Conservation (phyloP, 2,329 filamentous ascomycete species). For the Aspergillus intermedius region DNA sequence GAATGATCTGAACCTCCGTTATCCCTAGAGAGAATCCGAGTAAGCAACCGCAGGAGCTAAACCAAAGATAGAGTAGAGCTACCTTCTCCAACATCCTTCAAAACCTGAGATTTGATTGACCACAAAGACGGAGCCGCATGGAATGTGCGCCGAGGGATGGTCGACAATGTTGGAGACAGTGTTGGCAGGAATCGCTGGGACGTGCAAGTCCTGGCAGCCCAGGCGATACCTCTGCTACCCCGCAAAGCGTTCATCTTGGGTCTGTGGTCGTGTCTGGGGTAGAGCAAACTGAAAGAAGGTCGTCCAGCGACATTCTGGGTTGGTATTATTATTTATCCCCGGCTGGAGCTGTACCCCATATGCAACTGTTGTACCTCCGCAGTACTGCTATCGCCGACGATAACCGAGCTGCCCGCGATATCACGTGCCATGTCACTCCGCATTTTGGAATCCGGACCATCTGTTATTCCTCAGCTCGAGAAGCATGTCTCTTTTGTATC, state of each 20-base stretch:
- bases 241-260: conserved; percentile 26
- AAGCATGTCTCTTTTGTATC: not conserved
- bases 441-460: conserved; percentile 8
- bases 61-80: conserved; percentile 1
- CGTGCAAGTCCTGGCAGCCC: conserved; percentile 20
- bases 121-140: conserved; percentile 28
- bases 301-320: not conserved
- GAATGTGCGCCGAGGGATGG: conserved; percentile 25
- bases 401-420: conserved; percentile 17
- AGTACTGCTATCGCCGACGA: conserved; percentile 14
- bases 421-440: conserved; percentile 19
- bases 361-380: conserved; percentile 7
- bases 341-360: not conserved
- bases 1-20: conserved; percentile 96
- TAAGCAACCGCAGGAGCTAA: conserved; percentile 11
- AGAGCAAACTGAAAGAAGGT: not conserved
- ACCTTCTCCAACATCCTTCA: conserved; percentile 42
- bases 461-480: conserved; percentile 1
- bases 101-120: conserved; percentile 33
- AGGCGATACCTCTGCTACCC: conserved; percentile 22
- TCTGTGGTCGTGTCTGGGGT: not conserved
- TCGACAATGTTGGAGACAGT: conserved; percentile 16
- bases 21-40: conserved; percentile 58
- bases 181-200: conserved; percentile 20
- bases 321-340: not conserved